Evolutionary conservation across 768 basidiomycete species (phyloP), one percentile per base, ranked within the genome.

Genomic region (Phylloporus arenicola): DNA sequence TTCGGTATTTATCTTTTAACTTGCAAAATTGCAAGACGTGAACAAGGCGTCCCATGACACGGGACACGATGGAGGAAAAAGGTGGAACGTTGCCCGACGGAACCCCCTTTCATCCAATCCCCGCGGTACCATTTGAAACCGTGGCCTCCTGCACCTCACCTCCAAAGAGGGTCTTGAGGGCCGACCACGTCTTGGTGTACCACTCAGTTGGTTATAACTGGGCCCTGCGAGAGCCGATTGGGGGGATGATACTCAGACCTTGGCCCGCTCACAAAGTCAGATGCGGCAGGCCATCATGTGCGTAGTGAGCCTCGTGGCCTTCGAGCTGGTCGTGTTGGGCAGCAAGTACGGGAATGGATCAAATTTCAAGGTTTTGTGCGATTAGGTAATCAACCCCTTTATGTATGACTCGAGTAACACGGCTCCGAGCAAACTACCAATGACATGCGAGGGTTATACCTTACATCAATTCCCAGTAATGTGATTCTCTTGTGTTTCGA

Each of bases 161-260:
- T 39, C 29, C 22, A 19, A 58, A 50, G 31, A 52, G 66, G 70
- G 70, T 80, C 77, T 77, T 75, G 59, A 60, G 51, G 56, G 52
- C 58, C 35, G 16, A 60, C 56, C 69, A 70, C 54, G 67, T 86
- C 78, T 83, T 84, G 82, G 81, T 86, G 78, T 76, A 79, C 68
- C 75, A 76, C 75, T 79, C 71, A 72, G 73, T 71, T 59, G 64
- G 61, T 83, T 77, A 76, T 67, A 70, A 69, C 76, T 70, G 71
- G 80, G 68, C 77, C 72, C 84, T 57, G 78, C 80, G 74, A 80
- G 79, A 72, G 77, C 70, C 81, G 59, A 76, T 80, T 77, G 49
- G 74, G 75, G 76, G 76, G 78, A 24, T 24, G 80, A 81, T 77
- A 68, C 83, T 86, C 84, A 83, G 83, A 86, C 84, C 83, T 86